A percentile compares a stretch with the other conserved stretches of the same genome.
Evolutionary conservation across 2,329 filamentous ascomycete species (phyloP).

Genomic region (Graphilbum ipis-grandicollis): DNA sequence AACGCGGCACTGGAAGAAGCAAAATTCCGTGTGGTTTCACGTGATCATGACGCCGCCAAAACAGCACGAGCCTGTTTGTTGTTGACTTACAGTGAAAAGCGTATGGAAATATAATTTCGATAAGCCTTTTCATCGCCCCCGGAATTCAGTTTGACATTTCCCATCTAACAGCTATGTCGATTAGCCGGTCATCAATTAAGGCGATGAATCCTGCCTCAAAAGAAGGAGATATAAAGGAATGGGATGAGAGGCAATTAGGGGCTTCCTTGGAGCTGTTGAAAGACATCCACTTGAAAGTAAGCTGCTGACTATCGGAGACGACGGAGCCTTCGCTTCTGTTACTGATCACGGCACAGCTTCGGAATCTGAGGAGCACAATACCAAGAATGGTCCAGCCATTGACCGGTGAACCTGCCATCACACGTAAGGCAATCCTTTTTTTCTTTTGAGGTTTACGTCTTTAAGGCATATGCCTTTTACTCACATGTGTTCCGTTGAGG

Average conservation of each 20-base stretch:
- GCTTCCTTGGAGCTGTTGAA: conserved; percentile 32
- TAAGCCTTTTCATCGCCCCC: no score
- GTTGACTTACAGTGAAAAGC: no score
- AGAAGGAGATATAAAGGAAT: conserved; percentile 13
- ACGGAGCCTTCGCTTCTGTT: background rate
- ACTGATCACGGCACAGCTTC: conserved; percentile 18
- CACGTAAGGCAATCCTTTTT: conserved; percentile 24
- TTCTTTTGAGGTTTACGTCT: no score
- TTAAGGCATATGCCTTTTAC: no score
- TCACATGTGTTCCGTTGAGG: background rate
- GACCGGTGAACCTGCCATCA: conserved; percentile 25
- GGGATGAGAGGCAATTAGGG: conserved; percentile 32
- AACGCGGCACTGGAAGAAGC: background rate
- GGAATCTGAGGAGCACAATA: conserved; percentile 28
- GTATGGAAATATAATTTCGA: no score
- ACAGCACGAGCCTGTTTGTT: no score
- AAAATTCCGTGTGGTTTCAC: background rate
- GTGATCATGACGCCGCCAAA: background rate
- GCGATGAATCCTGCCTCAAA: background rate
- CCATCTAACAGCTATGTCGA: background rate
- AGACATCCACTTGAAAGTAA: conserved; percentile 37
- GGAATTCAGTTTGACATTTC: no score
- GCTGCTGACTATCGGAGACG: background rate
- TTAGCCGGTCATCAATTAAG: background rate
- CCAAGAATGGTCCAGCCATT: conserved; percentile 34